Conservation (phyloP, 2,329 filamentous ascomycete species). For the Dothideomycetes sp. region DNA sequence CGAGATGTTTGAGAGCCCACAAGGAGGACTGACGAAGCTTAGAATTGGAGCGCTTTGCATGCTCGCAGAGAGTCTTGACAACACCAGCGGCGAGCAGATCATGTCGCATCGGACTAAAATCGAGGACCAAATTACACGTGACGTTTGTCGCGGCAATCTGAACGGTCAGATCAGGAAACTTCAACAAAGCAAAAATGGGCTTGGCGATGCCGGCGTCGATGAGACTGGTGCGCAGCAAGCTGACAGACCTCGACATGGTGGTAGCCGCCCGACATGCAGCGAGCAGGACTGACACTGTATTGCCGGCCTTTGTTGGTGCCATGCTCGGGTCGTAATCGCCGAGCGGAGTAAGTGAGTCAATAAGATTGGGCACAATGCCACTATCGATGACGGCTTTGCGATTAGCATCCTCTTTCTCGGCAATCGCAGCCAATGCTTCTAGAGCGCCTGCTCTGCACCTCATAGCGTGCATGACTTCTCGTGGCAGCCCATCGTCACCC, state of each 20-base stretch:
- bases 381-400: constrained; percentile 73
- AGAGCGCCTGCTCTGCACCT: constrained; percentile 67
- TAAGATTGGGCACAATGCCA: constrained; percentile 70
- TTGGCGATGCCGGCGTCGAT: constrained; percentile 76
- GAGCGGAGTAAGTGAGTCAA: constrained; percentile 66
- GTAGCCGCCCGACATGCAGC: constrained; percentile 76
- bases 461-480: constrained; percentile 58
- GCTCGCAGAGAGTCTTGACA: constrained; percentile 67
- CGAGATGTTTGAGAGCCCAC: constrained; percentile 89
- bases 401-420: constrained; percentile 73
- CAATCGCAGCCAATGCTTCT: constrained; percentile 71
- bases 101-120: constrained; percentile 85
- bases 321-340: background rate
- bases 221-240: constrained; percentile 71
- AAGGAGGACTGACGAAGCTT: constrained; percentile 74
- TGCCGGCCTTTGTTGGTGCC: constrained; percentile 52
- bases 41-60: constrained; percentile 74
- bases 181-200: constrained; percentile 67
- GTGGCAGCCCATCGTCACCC: constrained; percentile 53
- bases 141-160: constrained; percentile 78
- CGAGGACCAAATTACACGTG: constrained; percentile 75
- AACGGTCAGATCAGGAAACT: constrained; percentile 65
- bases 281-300: constrained; percentile 68
- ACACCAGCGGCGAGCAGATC: constrained; percentile 65
- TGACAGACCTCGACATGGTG: constrained; percentile 76